phyloP scores from a whole-genome alignment of 129 eudicot genomes.

The Oenanthe sinensis region DNA sequence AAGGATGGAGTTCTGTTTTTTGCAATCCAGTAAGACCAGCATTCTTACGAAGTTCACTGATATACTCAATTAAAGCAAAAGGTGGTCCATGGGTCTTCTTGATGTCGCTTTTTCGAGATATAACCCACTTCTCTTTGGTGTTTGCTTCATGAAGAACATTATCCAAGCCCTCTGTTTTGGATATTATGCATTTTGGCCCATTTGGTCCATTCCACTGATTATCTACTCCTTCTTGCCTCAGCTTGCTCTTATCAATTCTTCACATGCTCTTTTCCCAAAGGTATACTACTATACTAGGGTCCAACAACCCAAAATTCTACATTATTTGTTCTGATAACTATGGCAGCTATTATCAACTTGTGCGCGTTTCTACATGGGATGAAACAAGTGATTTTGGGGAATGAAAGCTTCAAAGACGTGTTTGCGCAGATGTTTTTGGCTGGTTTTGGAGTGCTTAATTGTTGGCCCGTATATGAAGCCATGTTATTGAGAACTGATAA shows the following conservation, averaged over 20 bases:
- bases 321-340: conserved; percentile 34
- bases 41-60: conserved; percentile 46
- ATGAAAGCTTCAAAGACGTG: background rate
- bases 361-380: background rate
- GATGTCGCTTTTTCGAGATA: conserved; percentile 30
- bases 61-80: conserved; percentile 31
- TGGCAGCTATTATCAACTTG: conserved; percentile 19
- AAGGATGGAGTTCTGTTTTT: conserved; percentile 40
- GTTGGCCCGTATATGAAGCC: conserved; percentile 52
- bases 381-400: background rate
- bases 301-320: background rate
- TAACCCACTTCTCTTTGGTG: conserved; percentile 29
- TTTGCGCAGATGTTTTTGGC: conserved; percentile 24
- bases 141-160: conserved; percentile 18
- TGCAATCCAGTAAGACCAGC: conserved; percentile 45
- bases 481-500: conserved; percentile 30
- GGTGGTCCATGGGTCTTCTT: conserved; percentile 52
- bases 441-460: conserved; percentile 48
- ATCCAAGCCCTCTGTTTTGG: conserved; percentile 29
- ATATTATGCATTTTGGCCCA: conserved; percentile 31
- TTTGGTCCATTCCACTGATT: conserved; percentile 34
- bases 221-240: conserved; percentile 48
- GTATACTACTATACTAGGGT: conserved; percentile 12
- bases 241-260: conserved; percentile 31
- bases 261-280: conserved; percentile 26